Evolutionary conservation across 1,139 yeast species (phyloP).

Genomic region (Yamadazyma buinensis): DNA sequence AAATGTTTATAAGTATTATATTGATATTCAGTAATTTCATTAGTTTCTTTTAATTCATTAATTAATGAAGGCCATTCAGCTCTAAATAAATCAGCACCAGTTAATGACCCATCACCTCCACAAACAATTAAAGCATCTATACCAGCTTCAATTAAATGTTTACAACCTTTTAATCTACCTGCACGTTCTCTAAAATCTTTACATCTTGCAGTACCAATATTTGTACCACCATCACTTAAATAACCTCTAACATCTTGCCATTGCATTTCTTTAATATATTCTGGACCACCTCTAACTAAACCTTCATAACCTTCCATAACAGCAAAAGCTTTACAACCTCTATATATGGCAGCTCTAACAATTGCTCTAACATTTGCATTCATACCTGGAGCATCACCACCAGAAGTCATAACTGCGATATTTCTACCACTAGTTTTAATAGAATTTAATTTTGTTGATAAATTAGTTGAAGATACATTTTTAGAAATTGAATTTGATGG

Average conservation of each 20-base stretch:
- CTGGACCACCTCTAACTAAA: constrained; percentile 72
- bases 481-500: constrained; percentile 12
- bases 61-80: constrained; percentile 90
- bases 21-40: constrained; percentile 54
- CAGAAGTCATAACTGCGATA: constrained; percentile 95
- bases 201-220: constrained; percentile 95
- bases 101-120: constrained; percentile 98
- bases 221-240: constrained; percentile 89
- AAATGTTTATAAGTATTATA: constrained; percentile 62
- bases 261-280: constrained; percentile 67
- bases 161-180: constrained; percentile 81
- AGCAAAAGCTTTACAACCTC: constrained; percentile 93
- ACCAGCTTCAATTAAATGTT: constrained; percentile 80
- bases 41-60: constrained; percentile 57
- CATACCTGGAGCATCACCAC: constrained; percentile 99
- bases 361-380: constrained; percentile 93
- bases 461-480: constrained; percentile 14
- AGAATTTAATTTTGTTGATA: background rate
- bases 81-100: constrained; percentile 95
- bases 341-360: constrained; percentile 81
- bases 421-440: constrained; percentile 29
- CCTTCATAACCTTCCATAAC: constrained; percentile 96
- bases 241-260: constrained; percentile 96
- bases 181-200: constrained; percentile 76
- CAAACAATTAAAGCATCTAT: constrained; percentile 96